Evolutionary conservation across 2,329 filamentous ascomycete genomes (phyloP).

Genomic region (Fonsecaea pedrosoi): DNA sequence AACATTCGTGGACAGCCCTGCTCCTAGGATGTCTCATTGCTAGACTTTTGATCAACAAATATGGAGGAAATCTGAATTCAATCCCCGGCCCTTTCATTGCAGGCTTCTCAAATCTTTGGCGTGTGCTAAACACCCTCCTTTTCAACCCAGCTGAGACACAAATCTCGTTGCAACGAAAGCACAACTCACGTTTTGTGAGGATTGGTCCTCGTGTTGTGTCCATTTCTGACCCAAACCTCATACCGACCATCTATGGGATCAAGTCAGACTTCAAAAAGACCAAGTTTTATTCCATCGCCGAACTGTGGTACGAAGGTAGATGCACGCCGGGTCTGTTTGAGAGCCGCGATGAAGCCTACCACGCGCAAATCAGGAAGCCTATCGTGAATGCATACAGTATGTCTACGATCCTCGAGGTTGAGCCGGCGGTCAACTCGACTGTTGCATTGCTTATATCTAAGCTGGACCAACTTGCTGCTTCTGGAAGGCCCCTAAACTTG

Average conservation of each 20-base stretch:
- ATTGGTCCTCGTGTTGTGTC: conserved; percentile 76
- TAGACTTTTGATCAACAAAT: conserved; percentile 36
- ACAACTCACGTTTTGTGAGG: conserved; percentile 73
- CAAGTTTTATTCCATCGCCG: conserved; percentile 34
- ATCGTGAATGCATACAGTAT: conserved; percentile 72
- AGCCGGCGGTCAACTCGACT: conserved; percentile 79
- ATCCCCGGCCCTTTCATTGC: conserved; percentile 77
- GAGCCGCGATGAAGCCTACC: conserved; percentile 73
- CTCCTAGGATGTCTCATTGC: conserved; percentile 22
- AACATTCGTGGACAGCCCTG: conserved; percentile 25
- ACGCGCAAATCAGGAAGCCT: conserved; percentile 74
- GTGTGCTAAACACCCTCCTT: conserved; percentile 71
- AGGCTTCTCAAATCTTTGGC: conserved; percentile 74
- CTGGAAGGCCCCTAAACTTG: conserved; percentile 20
- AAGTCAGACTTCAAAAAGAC: conserved; percentile 83
- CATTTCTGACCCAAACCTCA: conserved; percentile 73
- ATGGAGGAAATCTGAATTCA: conserved; percentile 30
- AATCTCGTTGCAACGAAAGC: conserved; percentile 70
- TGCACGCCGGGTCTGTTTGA: conserved; percentile 61
- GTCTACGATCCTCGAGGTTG: conserved; percentile 45
- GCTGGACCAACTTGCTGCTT: conserved; percentile 60
- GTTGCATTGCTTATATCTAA: conserved; percentile 71
- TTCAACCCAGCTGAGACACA: conserved; percentile 71
- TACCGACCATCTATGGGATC: conserved; percentile 78
- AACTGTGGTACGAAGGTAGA: conserved; percentile 40